Percentiles rank a stretch among this genome's conserved stretches.
phyloP scores from a whole-genome alignment of 208 protist genomes.

The Leishmania martiniquensis region DNA sequence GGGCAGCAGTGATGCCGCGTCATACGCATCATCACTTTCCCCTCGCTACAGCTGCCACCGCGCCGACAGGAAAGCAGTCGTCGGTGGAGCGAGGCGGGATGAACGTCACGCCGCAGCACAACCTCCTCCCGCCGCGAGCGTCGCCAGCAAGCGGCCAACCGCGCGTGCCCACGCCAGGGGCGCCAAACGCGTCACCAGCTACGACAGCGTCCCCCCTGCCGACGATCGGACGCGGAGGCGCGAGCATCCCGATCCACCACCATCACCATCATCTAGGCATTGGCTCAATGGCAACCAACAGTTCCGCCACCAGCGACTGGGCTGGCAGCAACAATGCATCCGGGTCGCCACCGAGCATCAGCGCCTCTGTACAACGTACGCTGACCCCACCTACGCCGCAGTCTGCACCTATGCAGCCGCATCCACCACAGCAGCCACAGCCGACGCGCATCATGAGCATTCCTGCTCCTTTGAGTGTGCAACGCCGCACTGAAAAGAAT shows the following conservation, averaged over 20 bases:
- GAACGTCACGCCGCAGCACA: constrained; percentile 15
- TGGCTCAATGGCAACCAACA: constrained; percentile 16
- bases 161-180: constrained; percentile 9
- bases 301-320: constrained; percentile 15
- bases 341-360: background rate
- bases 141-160: constrained; percentile 4
- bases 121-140: constrained; percentile 11
- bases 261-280: constrained; percentile 37
- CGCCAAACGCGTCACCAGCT: background rate
- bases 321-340: constrained; percentile 33
- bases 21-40: constrained; percentile 22
- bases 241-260: constrained; percentile 27
- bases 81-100: constrained; percentile 14
- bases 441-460: constrained; percentile 33
- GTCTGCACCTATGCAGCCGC: constrained; percentile 11
- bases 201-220: constrained; percentile 16
- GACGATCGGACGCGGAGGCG: constrained; percentile 7
- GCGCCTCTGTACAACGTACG: constrained; percentile 14
- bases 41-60: constrained; percentile 1
- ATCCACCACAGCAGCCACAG: constrained; percentile 21
- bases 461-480: constrained; percentile 30
- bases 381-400: constrained; percentile 16
- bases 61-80: background rate
- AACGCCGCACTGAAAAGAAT: constrained; percentile 24
- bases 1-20: constrained; percentile 14